Base-by-base conservation (phyloP, 176 grass and related monocot species). In the Metroxylon sagu region DNA sequence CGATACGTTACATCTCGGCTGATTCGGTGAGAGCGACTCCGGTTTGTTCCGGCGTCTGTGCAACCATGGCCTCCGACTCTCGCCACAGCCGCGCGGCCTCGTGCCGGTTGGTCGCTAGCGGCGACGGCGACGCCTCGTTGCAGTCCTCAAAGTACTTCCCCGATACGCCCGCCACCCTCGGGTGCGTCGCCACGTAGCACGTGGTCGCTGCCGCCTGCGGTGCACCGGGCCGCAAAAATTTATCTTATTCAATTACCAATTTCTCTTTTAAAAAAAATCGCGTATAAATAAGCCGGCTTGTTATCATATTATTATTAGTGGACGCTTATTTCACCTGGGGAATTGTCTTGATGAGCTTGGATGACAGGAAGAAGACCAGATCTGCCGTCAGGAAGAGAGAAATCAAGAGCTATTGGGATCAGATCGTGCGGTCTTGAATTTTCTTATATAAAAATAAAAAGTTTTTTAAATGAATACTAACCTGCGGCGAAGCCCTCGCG, bases 131-230 rank as follows among this genome's bases (percentile, higher is more conserved):
- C 6, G 93, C 76, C 78, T 91, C 93, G 83, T 97, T 97, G 81
- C 93, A 97, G 84, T 97, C 93, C 62, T 79, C 65, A 53, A 91
- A 97, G 81, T 97, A 97, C 69, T 76, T 83, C 28, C 87, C 87
- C 56, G 93, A 83, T 14, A 81, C 78, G 19, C 84, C 81, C 50
- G 68, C 70, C 70, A 88, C 52, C 66, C 81, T 75, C 49, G 84
- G 75, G 73, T 97, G 87, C 51, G 81, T 75, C 62, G 93, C 93
- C 18, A 72, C 87, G 87, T 97, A 97, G 81, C 93, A 97, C 53
- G 93, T 88, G 58, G 87, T 88, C 59, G 93, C 93, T 19, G 93
- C 93, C 30, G 87, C 93, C 93, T 91, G 83, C 72, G 29, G 25
- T 35, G 70, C 61, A 19, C 17, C n/a, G 10, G n/a, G 14, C 8